These are phyloP conservation scores for Fusarium sp. DNA, from an alignment of 2,329 filamentous ascomycete genomes.

Conservation along the genomic window DNA sequence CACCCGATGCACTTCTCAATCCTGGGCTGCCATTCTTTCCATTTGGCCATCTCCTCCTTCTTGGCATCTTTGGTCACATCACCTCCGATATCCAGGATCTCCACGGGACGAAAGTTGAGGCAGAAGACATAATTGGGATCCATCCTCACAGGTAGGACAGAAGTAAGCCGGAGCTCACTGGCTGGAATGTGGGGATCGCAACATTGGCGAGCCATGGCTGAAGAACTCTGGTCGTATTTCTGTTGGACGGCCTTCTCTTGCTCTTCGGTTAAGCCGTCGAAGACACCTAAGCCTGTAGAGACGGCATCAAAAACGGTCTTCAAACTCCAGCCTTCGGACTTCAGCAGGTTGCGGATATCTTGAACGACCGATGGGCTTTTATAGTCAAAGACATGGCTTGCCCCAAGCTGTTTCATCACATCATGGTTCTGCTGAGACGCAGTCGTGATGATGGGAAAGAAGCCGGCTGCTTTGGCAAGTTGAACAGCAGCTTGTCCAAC, in stretches of 20 bases:
- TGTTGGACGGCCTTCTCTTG: not conserved
- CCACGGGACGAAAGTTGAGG: not conserved
- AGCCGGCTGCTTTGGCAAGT: slow-evolving; percentile 16
- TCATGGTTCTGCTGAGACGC: slow-evolving; percentile 19
- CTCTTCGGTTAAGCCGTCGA: not conserved
- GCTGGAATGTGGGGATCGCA: not conserved
- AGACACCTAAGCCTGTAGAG: slow-evolving; percentile 1
- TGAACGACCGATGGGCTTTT: not conserved
- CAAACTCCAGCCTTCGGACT: not conserved
- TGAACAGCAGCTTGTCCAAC: slow-evolving; percentile 23
- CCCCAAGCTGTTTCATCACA: not conserved
- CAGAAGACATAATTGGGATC: not conserved
- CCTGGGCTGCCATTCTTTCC: not conserved
- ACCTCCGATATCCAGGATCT: not conserved
- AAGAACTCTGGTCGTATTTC: slow-evolving; percentile 4
- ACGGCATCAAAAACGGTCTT: slow-evolving; percentile 12
- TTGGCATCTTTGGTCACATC: not conserved
- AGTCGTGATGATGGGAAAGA: slow-evolving; percentile 13
- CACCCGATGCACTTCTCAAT: slow-evolving; percentile 3
- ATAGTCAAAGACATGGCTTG: slow-evolving; percentile 1
- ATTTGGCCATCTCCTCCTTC: not conserved
- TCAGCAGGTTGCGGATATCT: not conserved
- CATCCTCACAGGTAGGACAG: not conserved
- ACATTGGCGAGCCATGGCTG: not conserved
- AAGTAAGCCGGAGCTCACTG: not conserved